A percentile compares a stretch with the other conserved stretches of the same genome.
Evolutionary conservation across 2,329 filamentous ascomycete genomes (phyloP).

Genomic region (Emericellopsis cladophorae): DNA sequence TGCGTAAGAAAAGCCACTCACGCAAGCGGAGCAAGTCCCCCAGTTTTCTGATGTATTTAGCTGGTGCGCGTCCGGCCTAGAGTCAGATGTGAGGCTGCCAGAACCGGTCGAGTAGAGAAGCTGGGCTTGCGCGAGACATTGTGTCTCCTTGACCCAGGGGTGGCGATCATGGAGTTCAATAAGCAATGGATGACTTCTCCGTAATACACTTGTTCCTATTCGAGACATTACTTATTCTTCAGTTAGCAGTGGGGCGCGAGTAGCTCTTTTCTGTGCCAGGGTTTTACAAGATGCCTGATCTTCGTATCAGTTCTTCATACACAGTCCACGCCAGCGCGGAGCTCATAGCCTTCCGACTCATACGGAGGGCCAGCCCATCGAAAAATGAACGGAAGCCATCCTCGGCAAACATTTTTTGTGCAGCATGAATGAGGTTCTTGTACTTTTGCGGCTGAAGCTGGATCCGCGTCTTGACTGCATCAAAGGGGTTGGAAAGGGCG

Average conservation of each 20-base stretch:
- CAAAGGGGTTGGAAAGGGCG: slow-evolving; percentile 87
- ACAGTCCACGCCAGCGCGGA: slow-evolving; percentile 95
- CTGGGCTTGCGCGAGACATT: neutral
- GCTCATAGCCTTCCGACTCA: slow-evolving; percentile 83
- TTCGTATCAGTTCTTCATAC: slow-evolving; percentile 83
- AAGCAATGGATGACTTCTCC: no score
- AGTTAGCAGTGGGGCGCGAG: no score
- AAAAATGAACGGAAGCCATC: slow-evolving; percentile 74
- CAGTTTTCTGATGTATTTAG: slow-evolving; percentile 42
- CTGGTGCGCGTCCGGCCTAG: slow-evolving; percentile 30
- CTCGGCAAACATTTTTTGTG: slow-evolving; percentile 63
- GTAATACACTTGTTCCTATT: no score
- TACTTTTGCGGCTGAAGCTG: slow-evolving; percentile 81
- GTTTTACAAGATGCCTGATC: slow-evolving; percentile 17
- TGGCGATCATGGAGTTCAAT: no score
- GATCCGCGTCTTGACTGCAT: slow-evolving; percentile 89
- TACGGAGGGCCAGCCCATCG: slow-evolving; percentile 74
- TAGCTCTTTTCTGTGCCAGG: no score
- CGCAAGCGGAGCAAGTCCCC: slow-evolving; percentile 44
- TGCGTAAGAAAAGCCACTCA: slow-evolving; percentile 39
- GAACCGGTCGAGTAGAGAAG: neutral
- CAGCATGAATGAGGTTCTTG: slow-evolving; percentile 68
- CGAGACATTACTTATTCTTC: no score
- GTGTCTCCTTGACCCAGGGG: no score
- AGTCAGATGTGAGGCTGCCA: neutral